Conservation (phyloP, 805 yeast genomes). For the Saccharomyces mikatae region DNA sequence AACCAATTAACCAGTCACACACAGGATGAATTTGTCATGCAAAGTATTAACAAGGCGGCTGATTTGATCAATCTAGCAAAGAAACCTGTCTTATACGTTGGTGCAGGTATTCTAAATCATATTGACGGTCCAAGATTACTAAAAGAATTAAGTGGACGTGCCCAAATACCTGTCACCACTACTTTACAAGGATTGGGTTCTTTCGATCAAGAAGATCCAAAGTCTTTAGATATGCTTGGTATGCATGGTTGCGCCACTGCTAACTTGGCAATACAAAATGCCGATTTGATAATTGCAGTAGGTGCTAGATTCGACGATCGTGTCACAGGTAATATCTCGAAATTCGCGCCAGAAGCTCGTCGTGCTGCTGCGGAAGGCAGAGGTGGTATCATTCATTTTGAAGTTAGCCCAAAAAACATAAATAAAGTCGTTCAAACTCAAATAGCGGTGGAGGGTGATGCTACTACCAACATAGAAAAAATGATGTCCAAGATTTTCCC, state of each 20-base stretch:
- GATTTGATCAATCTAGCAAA: slow-evolving; percentile 71
- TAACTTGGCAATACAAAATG: slow-evolving; percentile 85
- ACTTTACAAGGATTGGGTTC: slow-evolving; percentile 91
- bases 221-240: slow-evolving; percentile 92
- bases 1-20: slow-evolving; percentile 61
- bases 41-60: slow-evolving; percentile 71
- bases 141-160: slow-evolving; percentile 81
- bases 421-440: slow-evolving; percentile 96
- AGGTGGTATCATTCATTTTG: slow-evolving; percentile 96
- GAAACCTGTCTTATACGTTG: slow-evolving; percentile 83
- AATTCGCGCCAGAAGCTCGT: slow-evolving; percentile 91
- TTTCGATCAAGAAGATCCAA: slow-evolving; percentile 84
- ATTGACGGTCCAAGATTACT: slow-evolving; percentile 73
- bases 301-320: slow-evolving; percentile 99
- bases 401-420: slow-evolving; percentile 92
- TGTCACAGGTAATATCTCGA: slow-evolving; percentile 78
- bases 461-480: slow-evolving; percentile 62
- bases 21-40: slow-evolving; percentile 64
- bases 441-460: slow-evolving; percentile 96
- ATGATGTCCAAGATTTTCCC: slow-evolving; percentile 63
- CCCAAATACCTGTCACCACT: slow-evolving; percentile 92
- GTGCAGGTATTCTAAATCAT: slow-evolving; percentile 79
- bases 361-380: slow-evolving; percentile 78
- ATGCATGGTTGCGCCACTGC: slow-evolving; percentile 98
- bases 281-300: slow-evolving; percentile 86